These are phyloP conservation scores for Mycena crocata DNA, from an alignment of 768 basidiomycete genomes.

Conservation along the genomic window DNA sequence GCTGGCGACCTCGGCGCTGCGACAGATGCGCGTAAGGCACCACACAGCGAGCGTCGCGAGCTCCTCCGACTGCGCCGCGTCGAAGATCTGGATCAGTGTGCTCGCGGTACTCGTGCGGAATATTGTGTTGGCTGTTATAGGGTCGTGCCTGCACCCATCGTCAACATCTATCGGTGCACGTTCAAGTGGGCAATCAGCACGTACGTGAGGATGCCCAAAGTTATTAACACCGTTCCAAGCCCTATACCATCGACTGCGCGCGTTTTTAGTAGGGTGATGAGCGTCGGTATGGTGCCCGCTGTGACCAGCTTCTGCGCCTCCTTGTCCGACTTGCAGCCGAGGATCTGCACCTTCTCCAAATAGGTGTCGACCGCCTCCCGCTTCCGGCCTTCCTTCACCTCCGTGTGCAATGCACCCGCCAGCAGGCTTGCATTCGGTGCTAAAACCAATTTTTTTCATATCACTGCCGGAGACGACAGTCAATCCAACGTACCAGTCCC, in stretches of 20 bases:
- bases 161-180: neutral
- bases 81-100: constrained; percentile 39
- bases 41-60: constrained; percentile 37
- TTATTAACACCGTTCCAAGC: constrained; percentile 37
- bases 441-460: constrained; percentile 2
- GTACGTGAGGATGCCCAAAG: constrained; percentile 40
- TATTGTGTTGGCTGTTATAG: constrained; percentile 43
- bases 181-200: constrained; percentile 6
- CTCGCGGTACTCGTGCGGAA: constrained; percentile 38
- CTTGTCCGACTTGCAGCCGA: constrained; percentile 37
- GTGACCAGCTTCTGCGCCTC: constrained; percentile 42
- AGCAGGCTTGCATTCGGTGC: constrained; percentile 37
- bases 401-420: constrained; percentile 39
- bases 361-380: constrained; percentile 36
- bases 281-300: constrained; percentile 37
- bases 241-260: constrained; percentile 39
- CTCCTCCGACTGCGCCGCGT: constrained; percentile 35
- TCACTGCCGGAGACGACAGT: too few relatives aligned
- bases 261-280: constrained; percentile 38
- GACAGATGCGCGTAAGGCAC: constrained; percentile 40
- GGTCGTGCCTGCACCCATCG: constrained; percentile 32
- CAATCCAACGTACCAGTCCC: constrained; percentile 12
- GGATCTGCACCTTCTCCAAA: constrained; percentile 34
- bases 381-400: constrained; percentile 38
- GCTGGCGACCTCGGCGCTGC: constrained; percentile 37